Evolutionary conservation across 2,329 filamentous ascomycete genomes (phyloP).

Genomic region (Onygenales sp.): DNA sequence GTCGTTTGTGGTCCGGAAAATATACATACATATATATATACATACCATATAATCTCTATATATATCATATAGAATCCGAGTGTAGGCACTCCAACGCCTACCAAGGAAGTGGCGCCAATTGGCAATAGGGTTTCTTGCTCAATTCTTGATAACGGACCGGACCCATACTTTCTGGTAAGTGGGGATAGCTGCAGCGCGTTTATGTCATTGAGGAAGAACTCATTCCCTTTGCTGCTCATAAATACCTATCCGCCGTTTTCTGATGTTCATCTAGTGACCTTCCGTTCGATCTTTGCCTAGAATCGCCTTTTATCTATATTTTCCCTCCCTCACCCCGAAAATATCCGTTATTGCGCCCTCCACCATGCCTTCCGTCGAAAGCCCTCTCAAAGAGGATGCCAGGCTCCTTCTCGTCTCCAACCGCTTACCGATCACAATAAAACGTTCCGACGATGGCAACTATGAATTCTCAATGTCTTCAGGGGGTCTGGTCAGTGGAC

Average conservation of each 20-base stretch:
- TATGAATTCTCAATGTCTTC: constrained; percentile 97
- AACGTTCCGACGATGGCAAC: constrained; percentile 79
- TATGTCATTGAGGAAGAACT: too few relatives aligned
- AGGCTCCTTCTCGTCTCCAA: constrained; percentile 82
- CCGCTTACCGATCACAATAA: constrained; percentile 91
- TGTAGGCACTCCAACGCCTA: background rate
- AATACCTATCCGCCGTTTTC: too few relatives aligned
- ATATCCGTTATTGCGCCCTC: background rate
- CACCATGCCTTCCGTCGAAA: constrained; percentile 27
- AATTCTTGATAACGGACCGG: background rate
- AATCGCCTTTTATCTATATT: too few relatives aligned
- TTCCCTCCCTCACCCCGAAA: background rate
- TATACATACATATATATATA: too few relatives aligned
- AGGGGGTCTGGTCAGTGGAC: constrained; percentile 84
- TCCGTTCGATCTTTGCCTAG: too few relatives aligned
- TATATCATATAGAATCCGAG: too few relatives aligned
- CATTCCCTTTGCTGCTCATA: too few relatives aligned
- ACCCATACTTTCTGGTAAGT: background rate
- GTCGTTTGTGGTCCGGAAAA: too few relatives aligned
- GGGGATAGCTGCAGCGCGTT: background rate
- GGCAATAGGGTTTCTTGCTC: background rate
- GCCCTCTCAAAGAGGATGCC: constrained; percentile 24
- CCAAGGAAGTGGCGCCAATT: background rate
- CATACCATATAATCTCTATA: too few relatives aligned
- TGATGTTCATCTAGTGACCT: too few relatives aligned